Conservation (phyloP, 768 basidiomycete species). For the Boletus edulis region DNA sequence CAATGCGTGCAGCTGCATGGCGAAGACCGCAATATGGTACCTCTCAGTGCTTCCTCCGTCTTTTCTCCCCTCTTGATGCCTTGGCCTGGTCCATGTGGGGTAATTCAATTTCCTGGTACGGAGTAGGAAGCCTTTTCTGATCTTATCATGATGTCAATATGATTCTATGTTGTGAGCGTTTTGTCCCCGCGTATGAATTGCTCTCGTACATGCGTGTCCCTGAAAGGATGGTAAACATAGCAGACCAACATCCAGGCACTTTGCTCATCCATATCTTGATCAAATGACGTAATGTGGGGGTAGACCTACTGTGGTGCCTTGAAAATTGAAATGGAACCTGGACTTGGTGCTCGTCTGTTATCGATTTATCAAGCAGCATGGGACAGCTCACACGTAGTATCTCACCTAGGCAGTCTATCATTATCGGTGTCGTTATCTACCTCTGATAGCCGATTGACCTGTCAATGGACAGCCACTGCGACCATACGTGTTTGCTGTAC, state of each 20-base stretch:
- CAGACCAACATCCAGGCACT: too few species aligned
- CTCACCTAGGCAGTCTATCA: too few species aligned
- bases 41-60: slow-evolving; percentile 12
- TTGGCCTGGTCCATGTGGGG: neutral
- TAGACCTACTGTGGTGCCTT: too few species aligned
- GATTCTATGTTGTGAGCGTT: neutral
- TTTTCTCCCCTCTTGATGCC: slow-evolving; percentile 12
- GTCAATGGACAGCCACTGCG: too few species aligned
- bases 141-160: neutral
- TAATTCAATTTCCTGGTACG: neutral
- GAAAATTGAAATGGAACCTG: too few species aligned
- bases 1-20: slow-evolving; percentile 10
- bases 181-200: neutral
- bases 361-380: too few species aligned
- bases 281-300: neutral
- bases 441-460: too few species aligned
- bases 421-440: too few species aligned
- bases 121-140: neutral
- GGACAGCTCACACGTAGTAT: too few species aligned
- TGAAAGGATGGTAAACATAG: neutral
- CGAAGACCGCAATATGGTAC: slow-evolving; percentile 2
- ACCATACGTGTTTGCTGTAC: too few species aligned
- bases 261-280: neutral
- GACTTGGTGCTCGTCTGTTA: too few species aligned
- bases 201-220: neutral